Evolutionary conservation across 2,329 filamentous ascomycete species (phyloP).

Genomic region (Zymoseptoria brevis): DNA sequence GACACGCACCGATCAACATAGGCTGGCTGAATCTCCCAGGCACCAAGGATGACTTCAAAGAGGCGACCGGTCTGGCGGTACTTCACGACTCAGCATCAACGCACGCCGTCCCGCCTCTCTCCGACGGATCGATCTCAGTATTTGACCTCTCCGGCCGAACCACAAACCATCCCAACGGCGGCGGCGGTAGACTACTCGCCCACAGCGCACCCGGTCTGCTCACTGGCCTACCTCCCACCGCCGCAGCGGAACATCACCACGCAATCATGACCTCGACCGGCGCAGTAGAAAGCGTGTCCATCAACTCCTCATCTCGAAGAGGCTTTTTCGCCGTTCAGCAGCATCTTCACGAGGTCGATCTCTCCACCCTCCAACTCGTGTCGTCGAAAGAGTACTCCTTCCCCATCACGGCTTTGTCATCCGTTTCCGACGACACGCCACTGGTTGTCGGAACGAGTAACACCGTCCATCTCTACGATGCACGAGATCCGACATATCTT

Average conservation of each 20-base stretch:
- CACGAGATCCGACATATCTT: constrained; percentile 41
- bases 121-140: constrained; percentile 79
- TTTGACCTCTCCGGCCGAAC: constrained; percentile 54
- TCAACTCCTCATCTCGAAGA: constrained; percentile 58
- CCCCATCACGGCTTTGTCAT: constrained; percentile 75
- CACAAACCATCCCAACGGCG: constrained; percentile 11
- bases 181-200: constrained; percentile 53
- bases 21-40: constrained; percentile 66
- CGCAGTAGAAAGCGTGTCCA: constrained; percentile 73
- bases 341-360: constrained; percentile 71
- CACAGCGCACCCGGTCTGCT: constrained; percentile 61
- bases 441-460: constrained; percentile 77
- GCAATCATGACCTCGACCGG: constrained; percentile 60
- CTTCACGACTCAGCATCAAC: constrained; percentile 49
- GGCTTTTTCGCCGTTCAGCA: constrained; percentile 77
- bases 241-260: constrained; percentile 35
- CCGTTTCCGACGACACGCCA: constrained; percentile 57
- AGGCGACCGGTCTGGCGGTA: constrained; percentile 63
- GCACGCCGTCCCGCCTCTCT: constrained; percentile 66
- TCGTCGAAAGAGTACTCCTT: constrained; percentile 67
- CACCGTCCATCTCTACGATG: constrained; percentile 76
- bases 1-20: constrained; percentile 64
- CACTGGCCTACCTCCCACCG: constrained; percentile 46
- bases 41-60: constrained; percentile 41
- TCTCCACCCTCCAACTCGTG: constrained; percentile 62